Evolutionary conservation across 2,329 filamentous ascomycete genomes (phyloP).

Genomic region (Paecilomyces formosus): DNA sequence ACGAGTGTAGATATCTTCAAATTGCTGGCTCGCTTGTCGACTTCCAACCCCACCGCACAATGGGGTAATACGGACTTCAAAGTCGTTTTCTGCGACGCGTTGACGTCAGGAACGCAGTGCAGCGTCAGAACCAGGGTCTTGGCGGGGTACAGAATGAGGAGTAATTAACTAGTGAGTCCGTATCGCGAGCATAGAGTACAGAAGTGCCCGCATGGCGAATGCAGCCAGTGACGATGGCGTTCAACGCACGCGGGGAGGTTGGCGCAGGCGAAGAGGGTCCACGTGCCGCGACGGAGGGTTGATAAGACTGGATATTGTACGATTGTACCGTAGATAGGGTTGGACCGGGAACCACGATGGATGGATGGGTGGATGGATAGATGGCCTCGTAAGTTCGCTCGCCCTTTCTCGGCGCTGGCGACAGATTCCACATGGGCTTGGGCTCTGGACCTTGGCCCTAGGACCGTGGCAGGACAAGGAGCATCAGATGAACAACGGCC

Average conservation of each 20-base stretch:
- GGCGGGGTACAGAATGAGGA: not conserved
- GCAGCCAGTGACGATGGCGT: not conserved
- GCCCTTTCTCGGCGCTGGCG: not conserved
- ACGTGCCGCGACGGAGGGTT: slow-evolving; percentile 3
- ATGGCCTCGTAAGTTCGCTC: not conserved
- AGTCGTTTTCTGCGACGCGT: not conserved
- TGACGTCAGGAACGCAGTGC: not conserved
- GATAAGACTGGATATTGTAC: not conserved
- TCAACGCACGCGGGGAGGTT: not conserved
- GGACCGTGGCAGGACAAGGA: not conserved
- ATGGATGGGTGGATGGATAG: not conserved
- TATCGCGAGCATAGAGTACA: not conserved
- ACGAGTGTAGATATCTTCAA: not conserved
- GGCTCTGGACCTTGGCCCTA: not conserved
- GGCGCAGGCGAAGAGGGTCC: not conserved
- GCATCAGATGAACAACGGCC: not conserved
- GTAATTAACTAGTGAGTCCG: no score
- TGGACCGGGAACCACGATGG: not conserved
- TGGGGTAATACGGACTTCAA: not conserved
- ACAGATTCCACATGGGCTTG: not conserved
- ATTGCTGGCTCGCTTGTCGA: not conserved
- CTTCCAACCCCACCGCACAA: not conserved
- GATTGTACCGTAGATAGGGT: not conserved
- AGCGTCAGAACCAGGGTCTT: not conserved
- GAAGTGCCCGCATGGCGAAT: not conserved